phyloP scores from a whole-genome alignment of 345 rosid genomes.

The Camelina sativa region DNA sequence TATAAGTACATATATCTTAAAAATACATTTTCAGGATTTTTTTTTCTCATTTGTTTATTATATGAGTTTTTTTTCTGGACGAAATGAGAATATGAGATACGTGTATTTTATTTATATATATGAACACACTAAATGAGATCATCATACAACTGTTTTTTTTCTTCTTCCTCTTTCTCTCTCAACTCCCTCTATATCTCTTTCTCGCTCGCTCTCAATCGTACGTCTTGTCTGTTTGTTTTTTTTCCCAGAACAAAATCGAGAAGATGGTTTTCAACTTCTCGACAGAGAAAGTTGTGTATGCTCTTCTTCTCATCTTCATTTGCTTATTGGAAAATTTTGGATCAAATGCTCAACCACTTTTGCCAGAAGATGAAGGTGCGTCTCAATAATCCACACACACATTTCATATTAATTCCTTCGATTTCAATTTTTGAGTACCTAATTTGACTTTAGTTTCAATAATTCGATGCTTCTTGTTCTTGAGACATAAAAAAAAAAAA shows the following conservation, averaged over 20 bases:
- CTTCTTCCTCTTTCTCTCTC: background rate
- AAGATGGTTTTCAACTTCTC: slow-evolving; percentile 47
- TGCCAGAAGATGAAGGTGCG: slow-evolving; percentile 68
- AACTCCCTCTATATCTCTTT: background rate
- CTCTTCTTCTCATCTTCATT: slow-evolving; percentile 43
- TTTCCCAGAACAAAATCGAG: background rate
- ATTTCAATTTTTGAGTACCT: background rate
- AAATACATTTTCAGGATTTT: background rate
- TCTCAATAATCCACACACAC: background rate
- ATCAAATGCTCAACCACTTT: slow-evolving; percentile 51
- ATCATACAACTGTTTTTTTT: slow-evolving; percentile 21
- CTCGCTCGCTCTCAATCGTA: background rate
- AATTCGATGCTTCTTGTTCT: background rate
- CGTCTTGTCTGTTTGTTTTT: background rate
- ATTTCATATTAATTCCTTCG: background rate
- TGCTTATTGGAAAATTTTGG: slow-evolving; percentile 42
- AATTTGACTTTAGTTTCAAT: background rate
- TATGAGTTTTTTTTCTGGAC: no score
- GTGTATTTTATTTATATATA: background rate
- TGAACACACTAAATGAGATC: slow-evolving; percentile 20
- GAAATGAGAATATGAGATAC: no score
- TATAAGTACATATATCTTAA: background rate
- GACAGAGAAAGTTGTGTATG: slow-evolving; percentile 24
- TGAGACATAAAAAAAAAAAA: no score
- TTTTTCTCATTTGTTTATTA: background rate